Percentiles rank a stretch among this genome's conserved stretches.
Conservation (phyloP, 2,329 filamentous ascomycete species). For the Talaromyces sp. region DNA sequence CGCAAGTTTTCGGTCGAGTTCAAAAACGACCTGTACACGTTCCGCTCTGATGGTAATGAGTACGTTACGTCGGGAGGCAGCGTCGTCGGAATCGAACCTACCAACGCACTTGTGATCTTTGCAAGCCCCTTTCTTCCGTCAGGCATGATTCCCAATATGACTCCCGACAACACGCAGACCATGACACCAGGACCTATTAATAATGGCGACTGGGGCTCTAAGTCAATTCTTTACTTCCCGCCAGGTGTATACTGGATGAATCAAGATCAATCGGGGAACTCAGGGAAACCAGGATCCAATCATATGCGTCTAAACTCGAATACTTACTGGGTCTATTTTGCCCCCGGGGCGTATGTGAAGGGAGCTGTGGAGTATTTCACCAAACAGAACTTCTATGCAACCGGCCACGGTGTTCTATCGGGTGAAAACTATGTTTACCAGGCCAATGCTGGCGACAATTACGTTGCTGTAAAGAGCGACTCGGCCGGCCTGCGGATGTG, state of each 20-base stretch:
- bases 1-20: constrained; percentile 12
- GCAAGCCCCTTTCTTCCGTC: constrained; percentile 1
- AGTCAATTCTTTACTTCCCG: constrained; percentile 23
- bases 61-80: neutral
- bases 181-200: constrained; percentile 26
- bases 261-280: neutral
- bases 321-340: constrained; percentile 29
- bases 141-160: neutral
- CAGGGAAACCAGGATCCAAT: constrained; percentile 9
- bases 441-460: constrained; percentile 32
- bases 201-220: constrained; percentile 18
- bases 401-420: constrained; percentile 37
- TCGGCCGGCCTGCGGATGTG: constrained; percentile 32
- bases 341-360: constrained; percentile 38
- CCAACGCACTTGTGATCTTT: constrained; percentile 8
- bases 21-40: neutral
- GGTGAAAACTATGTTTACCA: constrained; percentile 41
- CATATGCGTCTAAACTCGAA: constrained; percentile 23
- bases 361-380: constrained; percentile 35
- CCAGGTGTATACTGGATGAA: constrained; percentile 25
- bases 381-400: constrained; percentile 27
- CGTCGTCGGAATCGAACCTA: neutral
- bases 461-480: constrained; percentile 30
- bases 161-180: neutral
- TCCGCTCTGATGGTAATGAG: neutral